Evolutionary conservation across 345 rosid species (phyloP), one percentile per base, ranked within the genome.

Genomic region (Lumnitzera littorea): DNA sequence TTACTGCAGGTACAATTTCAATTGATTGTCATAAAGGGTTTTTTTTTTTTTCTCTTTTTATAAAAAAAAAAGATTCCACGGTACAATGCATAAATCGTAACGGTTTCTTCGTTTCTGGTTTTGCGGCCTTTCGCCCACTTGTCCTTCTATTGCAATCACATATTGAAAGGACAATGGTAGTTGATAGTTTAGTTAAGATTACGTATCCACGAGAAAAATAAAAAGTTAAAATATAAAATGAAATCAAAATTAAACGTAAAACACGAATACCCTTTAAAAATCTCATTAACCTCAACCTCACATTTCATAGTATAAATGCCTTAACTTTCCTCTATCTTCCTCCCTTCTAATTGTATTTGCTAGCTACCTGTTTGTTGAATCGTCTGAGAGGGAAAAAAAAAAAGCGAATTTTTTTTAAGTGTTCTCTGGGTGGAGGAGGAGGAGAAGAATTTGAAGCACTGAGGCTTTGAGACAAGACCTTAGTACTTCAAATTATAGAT

Each of bases 381-480:
- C 57, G 55, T 53, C 52, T 0, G 14, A 48, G 1, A 48, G 24
- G 62, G 51, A 43, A 9, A 23, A 4, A 49, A 17, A 61, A 24
- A 52, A 47, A 48, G 57, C 25, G 58, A 53, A 46, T 4, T 6
- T 4, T 36, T n/a, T 20, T 51, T 46, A 46, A 41, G 48, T 15
- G 51, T 51, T 54, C 53, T 68, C 53, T 68, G 48, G 58, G 72
- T 53, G 62, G 69, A 57, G 58, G 57, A 48, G 67, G 46, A 48
- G 71, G 43, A 65, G 67, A 55, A 51, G 58, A 53, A 25, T 58
- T 56, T 46, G 60, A 60, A 48, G 64, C 43, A 43, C 53, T 57
- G 67, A 24, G 72, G 51, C 11, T 61, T 14, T 43, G 50, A 55
- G 56, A 41, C 50, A 52, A 31, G 29, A 57, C 60, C 56, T 60